Percentiles rank a stretch among this genome's conserved stretches.
Conservation (phyloP, 73 alveolate genomes). For the Tetrahymena thermophila region DNA sequence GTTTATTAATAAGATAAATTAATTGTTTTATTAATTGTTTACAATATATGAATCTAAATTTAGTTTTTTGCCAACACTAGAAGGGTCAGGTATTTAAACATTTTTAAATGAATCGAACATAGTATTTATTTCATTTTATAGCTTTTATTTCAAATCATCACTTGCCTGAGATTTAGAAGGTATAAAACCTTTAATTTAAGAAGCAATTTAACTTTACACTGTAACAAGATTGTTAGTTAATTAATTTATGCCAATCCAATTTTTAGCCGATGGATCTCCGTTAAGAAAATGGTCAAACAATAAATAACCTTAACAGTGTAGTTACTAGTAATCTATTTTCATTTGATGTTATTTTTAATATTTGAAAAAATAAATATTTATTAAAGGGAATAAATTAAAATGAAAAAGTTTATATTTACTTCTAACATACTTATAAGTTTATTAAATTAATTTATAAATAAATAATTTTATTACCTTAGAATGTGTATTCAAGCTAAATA, state of each 20-base stretch:
- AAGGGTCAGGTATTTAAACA: background rate
- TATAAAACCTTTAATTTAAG: background rate
- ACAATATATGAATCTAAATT: background rate
- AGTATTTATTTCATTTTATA: background rate
- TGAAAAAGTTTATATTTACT: too few species aligned
- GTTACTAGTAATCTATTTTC: background rate
- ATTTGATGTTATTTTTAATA: background rate
- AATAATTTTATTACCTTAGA: background rate
- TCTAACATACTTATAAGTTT: too few species aligned
- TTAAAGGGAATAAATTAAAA: too few species aligned
- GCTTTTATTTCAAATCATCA: background rate
- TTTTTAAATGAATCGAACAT: background rate
- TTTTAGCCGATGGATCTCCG: background rate
- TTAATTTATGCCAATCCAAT: background rate
- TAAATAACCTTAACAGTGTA: background rate
- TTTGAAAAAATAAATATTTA: too few species aligned
- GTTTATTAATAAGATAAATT: background rate
- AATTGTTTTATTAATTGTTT: background rate
- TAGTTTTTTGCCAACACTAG: background rate
- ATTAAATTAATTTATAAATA: background rate
- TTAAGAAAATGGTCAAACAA: background rate
- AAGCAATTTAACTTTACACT: background rate
- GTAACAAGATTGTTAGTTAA: background rate
- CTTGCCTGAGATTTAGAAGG: background rate
- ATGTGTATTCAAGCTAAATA: background rate